Base-by-base conservation (phyloP, 2,329 filamentous ascomycete species). In the Microsporum ferrugineum region DNA sequence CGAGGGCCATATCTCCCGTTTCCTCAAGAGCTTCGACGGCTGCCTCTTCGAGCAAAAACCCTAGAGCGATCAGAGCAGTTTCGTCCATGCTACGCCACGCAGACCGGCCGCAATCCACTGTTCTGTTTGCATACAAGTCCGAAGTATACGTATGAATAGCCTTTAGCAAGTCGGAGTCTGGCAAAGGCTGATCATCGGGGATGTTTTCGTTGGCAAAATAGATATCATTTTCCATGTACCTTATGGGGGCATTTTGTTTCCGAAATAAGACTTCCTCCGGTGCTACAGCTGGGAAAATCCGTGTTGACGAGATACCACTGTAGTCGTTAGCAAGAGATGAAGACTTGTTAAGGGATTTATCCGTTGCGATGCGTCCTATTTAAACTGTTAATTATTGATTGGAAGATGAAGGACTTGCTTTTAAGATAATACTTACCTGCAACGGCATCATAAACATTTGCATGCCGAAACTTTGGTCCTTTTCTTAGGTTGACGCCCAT, bases 201-300 rank as follows among this genome's bases (percentile, higher is more conserved):
- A 84, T 71, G 4, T 74, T 65, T 58, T 78, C 75, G 66, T 83
- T 72, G 1, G 80, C 80, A 60, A 79, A 80, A 68, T 85, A 85
- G 38, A 78, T 72, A 66, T 84, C 80, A 62, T 77, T 75, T 67
- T 84, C 81, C 61, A 78, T 74, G 62, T 79, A 81, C 45, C 80
- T 75, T 0, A 72, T 70, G 12, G 80, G 80, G 2, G 80, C 81
- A 58, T 76, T 76, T 57, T 72, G 71, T 53, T 76, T 75, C 56
- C 80, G 79, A 67, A 82, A 83, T 1, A 86, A 75, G 3, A 83
- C 77, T 65, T 86, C 82, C 64, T 85, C 83, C 2, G 84, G 82
- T 0, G 78, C 76, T 2, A 82, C 68, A 2, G 78, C 70, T 8
- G 67, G 72, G 66, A 61, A 67, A 41, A 74, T 7, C 69, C 62